phyloP scores from a whole-genome alignment of 2,329 filamentous ascomycete genomes.

The Colletotrichum echinochloae region DNA sequence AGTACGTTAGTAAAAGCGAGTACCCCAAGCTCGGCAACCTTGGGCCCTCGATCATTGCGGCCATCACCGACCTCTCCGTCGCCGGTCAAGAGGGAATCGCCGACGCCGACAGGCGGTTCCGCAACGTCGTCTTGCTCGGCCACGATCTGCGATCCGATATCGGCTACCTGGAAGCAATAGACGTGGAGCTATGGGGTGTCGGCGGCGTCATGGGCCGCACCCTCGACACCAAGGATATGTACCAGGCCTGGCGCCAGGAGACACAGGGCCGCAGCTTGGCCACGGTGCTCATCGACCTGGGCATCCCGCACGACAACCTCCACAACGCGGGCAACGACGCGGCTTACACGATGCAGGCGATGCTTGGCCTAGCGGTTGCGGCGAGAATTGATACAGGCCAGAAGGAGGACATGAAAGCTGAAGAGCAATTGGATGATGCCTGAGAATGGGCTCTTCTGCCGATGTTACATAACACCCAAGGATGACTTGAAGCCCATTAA shows the following conservation, averaged over 20 bases:
- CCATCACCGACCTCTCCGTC: conserved; percentile 49
- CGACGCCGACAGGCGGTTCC: conserved; percentile 9
- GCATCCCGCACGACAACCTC: conserved; percentile 33
- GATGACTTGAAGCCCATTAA: not conserved
- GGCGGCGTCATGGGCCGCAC: conserved; percentile 67
- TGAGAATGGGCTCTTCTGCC: not conserved
- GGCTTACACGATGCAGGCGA: conserved; percentile 41
- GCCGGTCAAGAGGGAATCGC: not conserved
- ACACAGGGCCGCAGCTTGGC: conserved; percentile 67
- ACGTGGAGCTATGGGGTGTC: conserved; percentile 66
- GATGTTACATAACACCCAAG: not conserved
- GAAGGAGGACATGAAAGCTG: not conserved
- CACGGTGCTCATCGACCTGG: conserved; percentile 62
- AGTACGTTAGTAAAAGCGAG: conserved; percentile 53
- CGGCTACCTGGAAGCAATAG: conserved; percentile 62
- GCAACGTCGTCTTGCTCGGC: conserved; percentile 78
- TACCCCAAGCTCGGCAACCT: conserved; percentile 54
- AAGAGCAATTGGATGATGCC: not conserved
- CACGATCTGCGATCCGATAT: conserved; percentile 77
- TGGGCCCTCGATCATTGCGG: conserved; percentile 49
- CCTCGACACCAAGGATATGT: conserved; percentile 80
- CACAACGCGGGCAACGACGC: conserved; percentile 42
- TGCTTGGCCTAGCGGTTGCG: conserved; percentile 45
- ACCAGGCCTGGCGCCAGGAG: conserved; percentile 70
- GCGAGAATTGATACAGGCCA: not conserved